Base-by-base conservation (phyloP, 2,329 filamentous ascomycete genomes). In the Hymenoscyphus occultus region DNA sequence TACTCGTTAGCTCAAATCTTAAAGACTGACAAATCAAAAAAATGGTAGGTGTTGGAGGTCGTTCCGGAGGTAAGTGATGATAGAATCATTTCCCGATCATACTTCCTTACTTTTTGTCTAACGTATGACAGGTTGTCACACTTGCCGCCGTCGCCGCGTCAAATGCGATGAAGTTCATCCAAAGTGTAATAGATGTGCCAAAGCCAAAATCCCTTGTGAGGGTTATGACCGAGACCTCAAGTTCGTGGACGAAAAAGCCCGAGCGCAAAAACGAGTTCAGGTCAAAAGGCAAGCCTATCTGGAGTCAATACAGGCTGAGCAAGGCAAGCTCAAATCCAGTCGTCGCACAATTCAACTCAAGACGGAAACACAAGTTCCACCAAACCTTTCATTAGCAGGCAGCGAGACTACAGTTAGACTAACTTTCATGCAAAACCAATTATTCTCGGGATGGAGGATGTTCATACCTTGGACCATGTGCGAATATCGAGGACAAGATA, bases 241-340 rank as follows among this genome's bases (percentile, higher is more conserved):
- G 51, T 69, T 69, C 31, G 67, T 69, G 42, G 67, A 69, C 63
- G 67, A 69, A 62, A 67, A 69, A 48, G 39, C 61, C 28, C 56
- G 64, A 42, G 67, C 67, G 4, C 63, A 69, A 56, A 69, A 69
- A 57, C 48, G 67, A 19, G 67, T 69, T 6, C 63, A 67, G 31
- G 56, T 67, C 12, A 68, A 68, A 48, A 45, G 65, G 39, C 65
- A 69, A 51, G 67, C 67, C 45, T 69, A 69, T 57, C 45, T 69
- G 13, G 63, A 69, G 61, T 60, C 67, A 16, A 19, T 69, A 19
- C 63, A 68, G 19, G 67, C 65, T 4, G 67, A 68, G 32, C 63
- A 67, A n/a, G 35, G 48, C 59, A 31, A 59, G 51, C 56, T 62
- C 40, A 60, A 59, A 48, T 35, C 64, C 56, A 56, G 39, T 32